Percentiles rank a stretch among this genome's conserved stretches.
Conservation (phyloP, 2,329 filamentous ascomycete species). For the Endocalyx cinctus region DNA sequence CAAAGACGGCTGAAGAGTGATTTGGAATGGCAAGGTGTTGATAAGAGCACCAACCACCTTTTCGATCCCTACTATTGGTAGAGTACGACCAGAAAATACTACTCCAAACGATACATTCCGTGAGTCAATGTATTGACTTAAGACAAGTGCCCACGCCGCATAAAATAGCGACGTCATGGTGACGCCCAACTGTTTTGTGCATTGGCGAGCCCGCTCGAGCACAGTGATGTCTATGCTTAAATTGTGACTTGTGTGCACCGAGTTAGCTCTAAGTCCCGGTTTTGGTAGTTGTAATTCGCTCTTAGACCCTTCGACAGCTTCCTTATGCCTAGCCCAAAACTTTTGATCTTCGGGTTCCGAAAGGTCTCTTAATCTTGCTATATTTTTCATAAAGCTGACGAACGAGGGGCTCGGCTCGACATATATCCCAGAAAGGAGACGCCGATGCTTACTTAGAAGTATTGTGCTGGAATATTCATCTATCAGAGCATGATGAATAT, state of each 20-base stretch:
- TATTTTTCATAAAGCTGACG: too few relatives aligned
- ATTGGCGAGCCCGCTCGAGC: too few relatives aligned
- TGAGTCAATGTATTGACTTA: slow-evolving; percentile 26
- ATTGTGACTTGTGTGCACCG: too few relatives aligned
- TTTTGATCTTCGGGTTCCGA: too few relatives aligned
- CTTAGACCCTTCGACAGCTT: too few relatives aligned
- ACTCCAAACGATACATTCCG: slow-evolving; percentile 29
- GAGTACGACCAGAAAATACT: slow-evolving; percentile 29
- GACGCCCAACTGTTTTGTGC: background rate
- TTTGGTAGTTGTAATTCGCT: too few relatives aligned
- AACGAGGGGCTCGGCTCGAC: too few relatives aligned
- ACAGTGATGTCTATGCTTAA: too few relatives aligned
- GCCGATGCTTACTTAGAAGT: slow-evolving; percentile 1
- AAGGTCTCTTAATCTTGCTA: too few relatives aligned
- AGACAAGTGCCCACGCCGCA: slow-evolving; percentile 32
- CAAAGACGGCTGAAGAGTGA: slow-evolving; percentile 12
- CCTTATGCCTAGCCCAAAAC: too few relatives aligned
- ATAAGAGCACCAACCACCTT: slow-evolving; percentile 30
- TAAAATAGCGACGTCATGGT: slow-evolving; percentile 2
- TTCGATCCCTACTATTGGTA: slow-evolving; percentile 24
- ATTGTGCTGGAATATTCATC: slow-evolving; percentile 1
- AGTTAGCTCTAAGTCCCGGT: too few relatives aligned
- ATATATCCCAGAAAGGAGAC: too few relatives aligned
- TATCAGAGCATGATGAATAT: slow-evolving; percentile 7
- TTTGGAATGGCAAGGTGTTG: slow-evolving; percentile 23